Evolutionary conservation across 148 eudicot genomes (phyloP), one percentile per base, ranked within the genome.

Genomic region (Gaultheria prostrata): DNA sequence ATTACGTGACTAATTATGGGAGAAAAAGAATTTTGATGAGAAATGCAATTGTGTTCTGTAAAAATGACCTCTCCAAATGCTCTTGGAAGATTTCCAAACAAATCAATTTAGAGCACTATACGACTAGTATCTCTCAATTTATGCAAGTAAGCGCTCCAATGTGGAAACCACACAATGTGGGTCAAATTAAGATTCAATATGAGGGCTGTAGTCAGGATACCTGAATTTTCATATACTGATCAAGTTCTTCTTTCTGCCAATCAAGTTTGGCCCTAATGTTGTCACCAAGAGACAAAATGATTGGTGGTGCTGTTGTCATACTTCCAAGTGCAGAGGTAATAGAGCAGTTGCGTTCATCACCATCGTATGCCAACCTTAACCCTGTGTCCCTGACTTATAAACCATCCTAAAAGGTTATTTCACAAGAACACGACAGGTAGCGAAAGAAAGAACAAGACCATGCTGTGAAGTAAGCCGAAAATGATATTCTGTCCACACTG

Each of bases 341-440:
- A 49, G 99, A 94, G 24, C 97, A 97, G 86, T 97, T 94, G 83
- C 87, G 97, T 83, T 93, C 99, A 82, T 96, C 97, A 26, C 94
- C 98, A 80, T 97, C 99, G 75, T 94, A 97, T 8, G 98, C 94
- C 76, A 95, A 89, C 85, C 93, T 90, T 73, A 96, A 90, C 53
- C 99, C 99, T n/a, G n/a, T n/a, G n/a, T n/a, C n/a, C n/a, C n/a
- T n/a, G n/a, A n/a, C n/a, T n/a, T n/a, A n/a, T n/a, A n/a, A n/a
- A n/a, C n/a, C n/a, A n/a, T n/a, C n/a, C n/a, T n/a, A n/a, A n/a
- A n/a, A n/a, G n/a, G n/a, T n/a, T n/a, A n/a, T n/a, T n/a, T n/a
- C n/a, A n/a, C n/a, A n/a, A n/a, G n/a, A n/a, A n/a, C n/a, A n/a
- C n/a, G n/a, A n/a, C n/a, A n/a, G n/a, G n/a, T n/a, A n/a, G n/a